Evolutionary conservation across 1,284 basidiomycete genomes (phyloP), one percentile per base, ranked within the genome.

Genomic region (Meripilus lineatus): DNA sequence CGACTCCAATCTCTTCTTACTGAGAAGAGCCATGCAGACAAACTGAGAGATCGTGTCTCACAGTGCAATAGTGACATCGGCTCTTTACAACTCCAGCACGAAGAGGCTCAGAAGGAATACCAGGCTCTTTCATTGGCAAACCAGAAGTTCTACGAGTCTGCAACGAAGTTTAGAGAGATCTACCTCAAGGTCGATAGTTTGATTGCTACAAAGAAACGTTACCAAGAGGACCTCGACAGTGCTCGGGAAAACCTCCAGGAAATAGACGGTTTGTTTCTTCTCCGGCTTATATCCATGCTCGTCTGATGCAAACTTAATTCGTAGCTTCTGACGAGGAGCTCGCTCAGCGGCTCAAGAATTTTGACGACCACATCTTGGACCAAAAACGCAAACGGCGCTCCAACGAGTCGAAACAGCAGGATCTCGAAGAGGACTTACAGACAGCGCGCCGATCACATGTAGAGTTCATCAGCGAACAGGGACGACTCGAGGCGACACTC

Each of bases 1-100:
- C 81, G 89, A 11, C 77, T 98, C 2, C 77, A 89, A 32, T 81
- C 84, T 23, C 74, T 97, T 28, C 78, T 84, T 32, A 75, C 77
- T 21, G 93, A 99, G 67, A 96, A 95, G 58, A 74, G 79, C 7
- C 87, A 93, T 47, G 81, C 93, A 0, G 89, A 94, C 57, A 88
- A 93, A 60, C 77, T 93, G 36, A 80, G 81, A 47, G 64, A 67
- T 2, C 77, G 82, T n/a, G 76, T 93, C 40, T 68, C 75, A 22
- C 81, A 87, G 1, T 68, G 87, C 44, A 79, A 74, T 40, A 67
- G 73, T 3, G 65, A 66, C 1, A 84, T 93, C 51, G 74, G 79
- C 3, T 67, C 74, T 2, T 94, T 92, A 63, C 79, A 90, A 51
- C 72, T 83, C 11, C 79, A 88, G 43, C 80, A 84, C 37, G 87